Conservation (phyloP, 208 protist species). For the Trypanosoma cruzi region DNA sequence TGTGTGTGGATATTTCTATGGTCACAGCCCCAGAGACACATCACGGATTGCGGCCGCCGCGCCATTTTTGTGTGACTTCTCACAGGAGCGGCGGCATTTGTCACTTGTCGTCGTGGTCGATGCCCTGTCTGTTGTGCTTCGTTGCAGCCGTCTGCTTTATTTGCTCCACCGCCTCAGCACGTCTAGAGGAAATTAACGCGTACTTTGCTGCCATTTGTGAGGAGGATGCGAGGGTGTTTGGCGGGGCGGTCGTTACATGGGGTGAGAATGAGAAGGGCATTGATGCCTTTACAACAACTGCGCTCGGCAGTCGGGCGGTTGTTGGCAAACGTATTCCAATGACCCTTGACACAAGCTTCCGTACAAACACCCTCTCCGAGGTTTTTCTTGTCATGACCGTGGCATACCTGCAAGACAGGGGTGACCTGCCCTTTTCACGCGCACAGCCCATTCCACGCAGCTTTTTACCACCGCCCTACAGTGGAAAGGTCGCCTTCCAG, state of each 20-base stretch:
- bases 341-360: conserved; percentile 33
- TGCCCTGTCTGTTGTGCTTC: not conserved
- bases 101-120: not conserved
- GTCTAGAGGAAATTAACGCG: conserved; percentile 2
- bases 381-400: conserved; percentile 49
- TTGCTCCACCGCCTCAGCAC: not conserved
- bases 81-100: not conserved
- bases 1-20: not conserved
- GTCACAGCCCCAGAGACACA: not conserved
- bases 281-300: not conserved
- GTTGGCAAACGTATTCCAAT: conserved; percentile 11
- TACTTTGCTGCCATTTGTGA: not conserved
- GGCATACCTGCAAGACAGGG: conserved; percentile 38
- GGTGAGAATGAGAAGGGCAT: not conserved
- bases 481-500: conserved; percentile 10
- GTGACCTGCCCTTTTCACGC: conserved; percentile 43
- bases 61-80: not conserved
- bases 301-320: conserved; percentile 2
- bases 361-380: conserved; percentile 46
- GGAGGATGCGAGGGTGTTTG: conserved; percentile 3
- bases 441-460: conserved; percentile 34
- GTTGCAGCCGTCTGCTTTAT: not conserved
- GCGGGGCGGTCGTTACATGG: conserved; percentile 11
- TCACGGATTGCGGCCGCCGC: no score
- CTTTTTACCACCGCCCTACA: conserved; percentile 43